phyloP scores from a whole-genome alignment of 768 basidiomycete genomes.

The Panaeolus papilionaceus region DNA sequence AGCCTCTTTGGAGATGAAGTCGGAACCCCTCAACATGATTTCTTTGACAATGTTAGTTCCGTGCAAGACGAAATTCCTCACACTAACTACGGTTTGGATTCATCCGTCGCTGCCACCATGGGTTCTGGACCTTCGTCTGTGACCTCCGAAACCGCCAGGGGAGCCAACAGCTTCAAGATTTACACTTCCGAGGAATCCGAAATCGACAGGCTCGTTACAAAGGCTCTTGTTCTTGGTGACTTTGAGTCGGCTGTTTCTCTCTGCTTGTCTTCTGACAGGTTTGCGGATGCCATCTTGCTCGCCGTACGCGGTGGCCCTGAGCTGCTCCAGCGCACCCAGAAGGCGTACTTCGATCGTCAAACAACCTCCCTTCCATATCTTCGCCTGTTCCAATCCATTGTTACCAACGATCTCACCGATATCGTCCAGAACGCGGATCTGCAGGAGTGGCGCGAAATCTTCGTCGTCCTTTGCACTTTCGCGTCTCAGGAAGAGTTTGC shows the following conservation, averaged over 20 bases:
- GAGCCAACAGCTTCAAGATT: slow-evolving; percentile 84
- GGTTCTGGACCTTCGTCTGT: slow-evolving; percentile 91
- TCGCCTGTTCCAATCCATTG: slow-evolving; percentile 93
- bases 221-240: slow-evolving; percentile 95
- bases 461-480: slow-evolving; percentile 96
- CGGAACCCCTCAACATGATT: slow-evolving; percentile 81
- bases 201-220: slow-evolving; percentile 87
- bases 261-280: slow-evolving; percentile 88
- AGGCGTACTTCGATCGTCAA: slow-evolving; percentile 89
- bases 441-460: slow-evolving; percentile 95
- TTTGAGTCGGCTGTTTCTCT: slow-evolving; percentile 91
- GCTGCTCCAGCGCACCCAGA: slow-evolving; percentile 86
- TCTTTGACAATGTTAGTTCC: slow-evolving; percentile 83
- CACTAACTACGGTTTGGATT: slow-evolving; percentile 79
- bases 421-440: slow-evolving; percentile 97
- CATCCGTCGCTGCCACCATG: slow-evolving; percentile 92
- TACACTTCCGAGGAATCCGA: slow-evolving; percentile 89
- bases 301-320: slow-evolving; percentile 92
- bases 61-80: slow-evolving; percentile 72
- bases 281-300: slow-evolving; percentile 93
- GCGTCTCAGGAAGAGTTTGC: slow-evolving; percentile 85
- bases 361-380: slow-evolving; percentile 84
- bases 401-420: slow-evolving; percentile 89
- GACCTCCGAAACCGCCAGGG: slow-evolving; percentile 71
- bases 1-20: slow-evolving; percentile 88